Evolutionary conservation across 768 basidiomycete genomes (phyloP), one percentile per base, ranked within the genome.

Genomic region (Suillus paluster): DNA sequence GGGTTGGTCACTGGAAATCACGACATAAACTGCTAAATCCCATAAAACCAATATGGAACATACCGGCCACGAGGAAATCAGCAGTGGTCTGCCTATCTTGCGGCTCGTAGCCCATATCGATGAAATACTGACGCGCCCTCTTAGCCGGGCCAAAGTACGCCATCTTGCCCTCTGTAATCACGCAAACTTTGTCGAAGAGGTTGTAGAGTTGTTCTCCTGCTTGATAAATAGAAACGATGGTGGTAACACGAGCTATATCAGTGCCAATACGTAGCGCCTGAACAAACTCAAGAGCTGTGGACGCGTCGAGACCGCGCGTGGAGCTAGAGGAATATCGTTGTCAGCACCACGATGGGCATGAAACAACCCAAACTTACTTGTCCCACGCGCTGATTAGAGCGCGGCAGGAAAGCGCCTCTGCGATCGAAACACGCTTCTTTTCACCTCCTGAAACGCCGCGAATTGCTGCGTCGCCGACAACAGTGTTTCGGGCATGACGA

Each of bases 381-480:
- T 94, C 91, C 89, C 91, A 94, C 64, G 86, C 87, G 66, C 93
- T 88, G 8, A 94, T 84, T 39, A 88, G 87, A 12, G 91, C 91
- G 56, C 91, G 86, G 2, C 89, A 90, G 1, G 91, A 83, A 85
- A 93, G 88, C 84, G 92, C 93, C 75, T 95, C 94, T 12, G 90
- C 89, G 67, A 95, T 95, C 61, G 88, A 88, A 17, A 95, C 81
- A 63, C 86, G 85, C 73, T 95, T 95, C 57, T 88, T 82, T 69
- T 93, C 91, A 21, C 91, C 91, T 46, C 92, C 91, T 1, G 87
- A 89, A 15, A 93, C 86, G 25, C 91, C 90, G 17, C 89, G 89
- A 10, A 97, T 88, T 67, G 91, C 93, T 63, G 92, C 94, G 70
- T 95, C 88, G 0, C 95, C 95, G 44, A 97, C 88, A 1, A 91